Conservation (phyloP, 2,329 filamentous ascomycete species). For the Fusarium sp. region DNA sequence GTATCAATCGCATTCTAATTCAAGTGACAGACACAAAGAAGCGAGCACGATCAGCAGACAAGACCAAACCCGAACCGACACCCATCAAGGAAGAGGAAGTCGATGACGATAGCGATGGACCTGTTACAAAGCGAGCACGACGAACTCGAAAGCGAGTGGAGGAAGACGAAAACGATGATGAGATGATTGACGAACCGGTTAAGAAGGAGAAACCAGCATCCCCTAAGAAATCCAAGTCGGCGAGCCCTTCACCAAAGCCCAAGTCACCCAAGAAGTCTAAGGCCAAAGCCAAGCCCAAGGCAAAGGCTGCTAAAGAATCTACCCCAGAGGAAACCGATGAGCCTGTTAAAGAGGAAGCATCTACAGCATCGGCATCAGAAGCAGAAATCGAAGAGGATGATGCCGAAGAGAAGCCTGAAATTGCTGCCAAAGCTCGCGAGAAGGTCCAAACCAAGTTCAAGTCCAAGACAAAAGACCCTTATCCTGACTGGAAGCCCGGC, state of each 20-base stretch:
- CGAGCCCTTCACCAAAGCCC: slow-evolving; percentile 43
- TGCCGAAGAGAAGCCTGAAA: slow-evolving; percentile 73
- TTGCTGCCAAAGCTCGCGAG: slow-evolving; percentile 80
- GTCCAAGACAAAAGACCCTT: slow-evolving; percentile 79
- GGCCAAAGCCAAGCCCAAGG: slow-evolving; percentile 27
- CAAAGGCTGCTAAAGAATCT: slow-evolving; percentile 25
- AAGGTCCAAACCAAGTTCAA: slow-evolving; percentile 83
- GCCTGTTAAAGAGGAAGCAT: slow-evolving; percentile 47
- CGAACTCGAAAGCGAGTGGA: slow-evolving; percentile 62
- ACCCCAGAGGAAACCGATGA: slow-evolving; percentile 41
- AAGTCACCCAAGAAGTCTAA: slow-evolving; percentile 42
- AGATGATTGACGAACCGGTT: slow-evolving; percentile 54
- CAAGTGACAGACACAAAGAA: slow-evolving; percentile 60
- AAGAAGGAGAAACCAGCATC: slow-evolving; percentile 33
- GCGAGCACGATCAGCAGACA: slow-evolving; percentile 52
- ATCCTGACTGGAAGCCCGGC: slow-evolving; percentile 93
- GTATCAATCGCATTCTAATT: slow-evolving; percentile 1
- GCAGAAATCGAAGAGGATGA: slow-evolving; percentile 62
- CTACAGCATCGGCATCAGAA: slow-evolving; percentile 52
- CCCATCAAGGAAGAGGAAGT: slow-evolving; percentile 54
- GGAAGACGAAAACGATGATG: slow-evolving; percentile 65
- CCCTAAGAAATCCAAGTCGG: slow-evolving; percentile 36
- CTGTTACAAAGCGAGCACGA: slow-evolving; percentile 69
- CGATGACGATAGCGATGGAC: slow-evolving; percentile 69
- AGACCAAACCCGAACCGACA: slow-evolving; percentile 35